Evolutionary conservation across 495 filamentous ascomycete genomes (phyloP).

Genomic region (Penicillium goetzii): DNA sequence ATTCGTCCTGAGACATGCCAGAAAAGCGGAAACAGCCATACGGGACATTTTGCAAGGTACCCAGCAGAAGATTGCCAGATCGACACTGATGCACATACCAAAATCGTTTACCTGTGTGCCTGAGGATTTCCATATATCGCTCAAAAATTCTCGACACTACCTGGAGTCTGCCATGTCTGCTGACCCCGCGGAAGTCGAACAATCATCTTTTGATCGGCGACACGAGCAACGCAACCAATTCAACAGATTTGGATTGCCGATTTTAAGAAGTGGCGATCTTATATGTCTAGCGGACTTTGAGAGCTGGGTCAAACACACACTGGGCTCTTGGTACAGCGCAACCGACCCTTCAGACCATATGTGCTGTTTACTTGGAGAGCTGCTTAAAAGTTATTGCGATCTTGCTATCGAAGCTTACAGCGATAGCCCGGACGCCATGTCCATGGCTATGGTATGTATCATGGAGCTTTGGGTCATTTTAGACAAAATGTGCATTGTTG

Average conservation of each 20-base stretch:
- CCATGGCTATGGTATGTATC: slow-evolving; percentile 58
- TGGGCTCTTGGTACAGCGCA: slow-evolving; percentile 33
- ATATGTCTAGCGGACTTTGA: slow-evolving; percentile 35
- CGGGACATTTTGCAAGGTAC: slow-evolving; percentile 2
- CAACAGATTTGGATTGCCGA: slow-evolving; percentile 13
- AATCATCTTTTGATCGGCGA: slow-evolving; percentile 12
- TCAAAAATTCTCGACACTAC: slow-evolving; percentile 14
- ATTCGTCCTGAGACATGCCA: slow-evolving; percentile 12
- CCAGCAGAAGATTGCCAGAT: slow-evolving; percentile 3
- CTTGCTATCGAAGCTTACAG: slow-evolving; percentile 39
- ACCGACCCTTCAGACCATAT: slow-evolving; percentile 24
- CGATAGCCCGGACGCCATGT: slow-evolving; percentile 51
- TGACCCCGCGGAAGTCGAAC: neutral
- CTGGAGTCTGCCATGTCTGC: slow-evolving; percentile 12
- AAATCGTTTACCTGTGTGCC: slow-evolving; percentile 6
- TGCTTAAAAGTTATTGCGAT: slow-evolving; percentile 37
- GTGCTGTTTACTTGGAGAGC: slow-evolving; percentile 25
- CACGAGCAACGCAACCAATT: slow-evolving; percentile 12
- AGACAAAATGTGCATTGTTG: slow-evolving; percentile 52
- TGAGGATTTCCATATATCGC: slow-evolving; percentile 22
- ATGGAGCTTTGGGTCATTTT: slow-evolving; percentile 64
- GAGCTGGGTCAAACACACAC: slow-evolving; percentile 42
- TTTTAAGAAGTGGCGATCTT: slow-evolving; percentile 18
- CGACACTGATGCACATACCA: neutral
- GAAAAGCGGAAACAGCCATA: slow-evolving; percentile 5